Base-by-base conservation (phyloP, 2,329 filamentous ascomycete species). In the Bipolaris victoriae region DNA sequence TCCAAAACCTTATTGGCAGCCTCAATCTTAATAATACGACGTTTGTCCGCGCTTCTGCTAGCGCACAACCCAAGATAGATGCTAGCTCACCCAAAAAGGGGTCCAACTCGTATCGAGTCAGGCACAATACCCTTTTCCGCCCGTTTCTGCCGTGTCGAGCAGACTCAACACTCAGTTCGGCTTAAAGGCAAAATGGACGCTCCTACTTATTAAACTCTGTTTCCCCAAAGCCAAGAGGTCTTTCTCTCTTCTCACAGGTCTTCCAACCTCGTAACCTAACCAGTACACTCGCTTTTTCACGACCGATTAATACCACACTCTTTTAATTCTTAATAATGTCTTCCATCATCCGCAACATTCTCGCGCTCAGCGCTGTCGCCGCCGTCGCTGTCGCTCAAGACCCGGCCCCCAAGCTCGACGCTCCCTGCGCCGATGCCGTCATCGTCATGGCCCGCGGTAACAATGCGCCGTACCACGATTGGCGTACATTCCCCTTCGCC, bases 381-480 rank as follows among this genome's bases (percentile, higher is more conserved):
- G 62, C 62, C 49, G 58, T 66, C 65, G 66, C 66, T 49, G 58
- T 65, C 52, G 75, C 69, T 51, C 76, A 78, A 68, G 57, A 60
- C 56, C 61, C 61, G 65, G 49, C 62, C 56, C 64, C 64, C 57
- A 67, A 68, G 62, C 60, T 62, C 60, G 58, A 65, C 53, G 65
- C 65, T 55, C 52, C 62, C 57, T 68, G 65, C 60, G 57, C 58
- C 52, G 65, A 66, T 63, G 62, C 52, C 51, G 57, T 65, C 37
- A 62, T 68, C 53, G 58, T 68, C 46, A 63, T 66, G 62, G 65
- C 65, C 57, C 65, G 65, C 56, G 65, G 65, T 53, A 68, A 66
- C 56, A 53, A 51, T 53, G 65, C 63, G 43, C 65, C 63, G 51
- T 68, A 68, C 57, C 63, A 65, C 16, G 65, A 66, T 55, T 36